Evolutionary conservation across 176 grass and related monocot species (phyloP), one percentile per base, ranked within the genome.

Genomic region (Panicum miliaceum): DNA sequence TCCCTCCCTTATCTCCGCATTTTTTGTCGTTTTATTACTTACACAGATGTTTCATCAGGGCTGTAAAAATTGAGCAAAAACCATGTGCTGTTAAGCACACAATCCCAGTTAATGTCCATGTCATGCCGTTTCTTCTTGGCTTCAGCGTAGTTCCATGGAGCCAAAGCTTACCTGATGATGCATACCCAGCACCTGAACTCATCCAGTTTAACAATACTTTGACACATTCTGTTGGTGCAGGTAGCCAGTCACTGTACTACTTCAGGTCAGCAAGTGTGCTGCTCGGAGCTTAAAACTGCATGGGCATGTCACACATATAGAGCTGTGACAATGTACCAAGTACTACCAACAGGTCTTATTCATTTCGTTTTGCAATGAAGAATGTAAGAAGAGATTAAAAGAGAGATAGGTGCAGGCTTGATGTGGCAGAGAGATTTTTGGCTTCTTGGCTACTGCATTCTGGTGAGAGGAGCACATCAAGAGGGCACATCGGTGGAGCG

Each of bases 381-480:
- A 78, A 42, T 26, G 71, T 6, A 73, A 63, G n/a, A 62, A 53
- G 36, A 41, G 38, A 52, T 27, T 8, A n/a, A 10, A 45, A 68
- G 35, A 20, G 35, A 54, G 27, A 42, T 14, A 42, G 6, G 40
- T 62, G 7, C 69, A 51, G 13, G 27, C n/a, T 10, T 32, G 67
- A 47, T 23, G 9, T 69, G 51, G 51, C 61, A 67, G 73, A 71
- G 42, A 40, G 57, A 60, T 60, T 26, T 74, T 74, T 41, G 53
- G 79, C 81, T 88, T 88, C 81, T 88, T 73, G 67, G 66, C 66
- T 57, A 88, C 75, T 66, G 46, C 67, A 73, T 79, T 88, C 65
- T 74, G 81, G 75, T 88, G 86, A 66, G 58, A 79, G 1, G 58
- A 73, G 53, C 75, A 88, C 81, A 66, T 79, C 86, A 84, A 47